phyloP scores from a whole-genome alignment of 2,329 filamentous ascomycete genomes.

The Sclerotiophoma versabilis region DNA sequence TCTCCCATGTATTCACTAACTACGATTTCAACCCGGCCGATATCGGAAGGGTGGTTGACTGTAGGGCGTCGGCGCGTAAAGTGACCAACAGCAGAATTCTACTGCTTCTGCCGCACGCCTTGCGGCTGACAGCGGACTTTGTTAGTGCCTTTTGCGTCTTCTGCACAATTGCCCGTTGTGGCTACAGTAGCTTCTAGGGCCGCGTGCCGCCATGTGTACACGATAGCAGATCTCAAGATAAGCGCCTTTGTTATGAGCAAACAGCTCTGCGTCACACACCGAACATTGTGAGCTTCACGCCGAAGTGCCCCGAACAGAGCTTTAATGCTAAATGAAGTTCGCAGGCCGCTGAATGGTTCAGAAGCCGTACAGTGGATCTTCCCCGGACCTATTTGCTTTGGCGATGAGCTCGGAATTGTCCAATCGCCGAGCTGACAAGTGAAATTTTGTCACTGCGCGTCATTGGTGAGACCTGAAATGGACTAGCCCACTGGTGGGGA shows the following conservation, averaged over 20 bases:
- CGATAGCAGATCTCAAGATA: slow-evolving; percentile 14
- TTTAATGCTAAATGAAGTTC: slow-evolving; percentile 1
- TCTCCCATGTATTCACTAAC: too few relatives aligned
- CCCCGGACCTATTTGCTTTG: slow-evolving; percentile 13
- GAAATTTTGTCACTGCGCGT: slow-evolving; percentile 26
- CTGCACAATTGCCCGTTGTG: slow-evolving; percentile 6
- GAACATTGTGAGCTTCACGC: slow-evolving; percentile 3
- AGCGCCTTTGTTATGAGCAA: slow-evolving; percentile 12
- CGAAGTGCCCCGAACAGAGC: slow-evolving; percentile 14
- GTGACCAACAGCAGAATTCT: slow-evolving; percentile 18
- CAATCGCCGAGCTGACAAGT: slow-evolving; percentile 21
- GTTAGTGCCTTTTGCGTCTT: background rate
- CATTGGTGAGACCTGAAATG: slow-evolving; percentile 15
- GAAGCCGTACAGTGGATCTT: slow-evolving; percentile 18
- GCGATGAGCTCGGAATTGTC: slow-evolving; percentile 17
- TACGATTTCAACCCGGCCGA: background rate
- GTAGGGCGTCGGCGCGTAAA: slow-evolving; percentile 11
- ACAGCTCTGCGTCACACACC: slow-evolving; percentile 15
- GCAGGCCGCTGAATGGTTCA: slow-evolving; percentile 17
- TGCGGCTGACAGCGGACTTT: slow-evolving; percentile 10
- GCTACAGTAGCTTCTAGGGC: slow-evolving; percentile 6
- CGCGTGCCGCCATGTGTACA: slow-evolving; percentile 1
- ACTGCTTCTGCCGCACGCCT: slow-evolving; percentile 12
- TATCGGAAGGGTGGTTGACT: slow-evolving; percentile 1
- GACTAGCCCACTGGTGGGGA: slow-evolving; percentile 8